Base-by-base conservation (phyloP, 2,329 filamentous ascomycete species). In the Sporothrix protearum region DNA sequence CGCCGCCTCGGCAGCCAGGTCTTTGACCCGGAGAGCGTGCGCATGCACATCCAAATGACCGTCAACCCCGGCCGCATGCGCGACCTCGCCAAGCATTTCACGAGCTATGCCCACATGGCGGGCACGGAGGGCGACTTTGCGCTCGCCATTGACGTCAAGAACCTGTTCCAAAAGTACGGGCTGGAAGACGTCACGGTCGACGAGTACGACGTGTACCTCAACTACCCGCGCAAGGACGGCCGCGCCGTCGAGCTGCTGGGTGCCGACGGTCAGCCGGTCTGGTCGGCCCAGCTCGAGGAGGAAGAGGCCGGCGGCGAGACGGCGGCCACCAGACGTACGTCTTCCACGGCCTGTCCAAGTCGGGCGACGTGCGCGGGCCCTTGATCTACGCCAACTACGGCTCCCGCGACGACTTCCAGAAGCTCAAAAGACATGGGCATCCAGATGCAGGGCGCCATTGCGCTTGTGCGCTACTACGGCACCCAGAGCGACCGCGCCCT, bases 301-400 rank as follows among this genome's bases (percentile, higher is more conserved):
- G 87, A 92, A 61, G 86, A 86, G n/a, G 85, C 86, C 0, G 91
- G 91, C 74, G 84, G 84, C n/a, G 85, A 89, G 73, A 85, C 85
- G 2, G 83, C 85, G 1, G 88, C 36, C 86, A 88, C 75, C 90
- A 95, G 80, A 94, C 93, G 0, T 85, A 87, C 64, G 89, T 88
- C 8, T 99, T 97, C 78, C 95, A 98, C 79, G 96, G 93, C 1
- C 89, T 96, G 78, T 97, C 94, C 22, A 94, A 92, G 78, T 87
- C 91, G 0, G 96, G 94, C 57, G 92, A 96, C 77, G 94, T 95
- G 49, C 92, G 87, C 33, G 96, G 96, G 0, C 94, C 92, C 25
- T 80, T 98, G 59, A 87, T 99, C 0, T 99, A 97, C 79, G 95
- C 91, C 69, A 97, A 98, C 81, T 97, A 94, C 77, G 96, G 96